phyloP scores from a whole-genome alignment of 768 basidiomycete genomes.

The Boletus bicolor region DNA sequence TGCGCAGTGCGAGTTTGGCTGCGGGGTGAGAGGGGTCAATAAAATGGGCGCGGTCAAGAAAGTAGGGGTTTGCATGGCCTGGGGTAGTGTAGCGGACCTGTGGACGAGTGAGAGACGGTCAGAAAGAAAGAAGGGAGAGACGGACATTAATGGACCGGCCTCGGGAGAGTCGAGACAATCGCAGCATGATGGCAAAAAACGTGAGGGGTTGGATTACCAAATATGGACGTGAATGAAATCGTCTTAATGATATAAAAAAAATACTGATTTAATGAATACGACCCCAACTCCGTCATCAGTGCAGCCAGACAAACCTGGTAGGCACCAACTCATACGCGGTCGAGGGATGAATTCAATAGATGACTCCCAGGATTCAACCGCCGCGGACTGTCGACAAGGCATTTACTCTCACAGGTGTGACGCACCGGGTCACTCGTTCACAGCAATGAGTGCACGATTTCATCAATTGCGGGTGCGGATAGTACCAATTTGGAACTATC shows the following conservation, averaged over 20 bases:
- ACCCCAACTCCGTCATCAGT: background rate
- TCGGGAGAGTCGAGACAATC: background rate
- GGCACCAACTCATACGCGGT: too few relatives aligned
- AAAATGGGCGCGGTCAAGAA: slow-evolving; percentile 7
- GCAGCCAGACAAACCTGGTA: too few relatives aligned
- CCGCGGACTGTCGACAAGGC: too few relatives aligned
- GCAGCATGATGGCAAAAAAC: background rate
- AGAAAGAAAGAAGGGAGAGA: background rate
- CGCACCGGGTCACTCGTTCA: too few relatives aligned
- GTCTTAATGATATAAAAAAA: slow-evolving; percentile 2
- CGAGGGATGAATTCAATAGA: too few relatives aligned
- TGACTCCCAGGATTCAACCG: too few relatives aligned
- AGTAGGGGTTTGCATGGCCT: slow-evolving; percentile 12
- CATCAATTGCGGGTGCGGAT: too few relatives aligned
- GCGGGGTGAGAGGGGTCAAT: slow-evolving; percentile 24
- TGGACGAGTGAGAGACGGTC: background rate
- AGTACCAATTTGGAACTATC: too few relatives aligned
- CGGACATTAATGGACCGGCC: slow-evolving; percentile 4
- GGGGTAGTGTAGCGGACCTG: slow-evolving; percentile 13
- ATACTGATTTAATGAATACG: slow-evolving; percentile 17
- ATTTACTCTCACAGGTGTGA: too few relatives aligned
- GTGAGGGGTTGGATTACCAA: too few relatives aligned
- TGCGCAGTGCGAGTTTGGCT: slow-evolving; percentile 4
- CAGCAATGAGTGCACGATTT: too few relatives aligned
- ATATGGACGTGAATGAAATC: too few relatives aligned